Evolutionary conservation across 345 rosid species (phyloP).

Genomic region (Diplotaxis tenuifolia): DNA sequence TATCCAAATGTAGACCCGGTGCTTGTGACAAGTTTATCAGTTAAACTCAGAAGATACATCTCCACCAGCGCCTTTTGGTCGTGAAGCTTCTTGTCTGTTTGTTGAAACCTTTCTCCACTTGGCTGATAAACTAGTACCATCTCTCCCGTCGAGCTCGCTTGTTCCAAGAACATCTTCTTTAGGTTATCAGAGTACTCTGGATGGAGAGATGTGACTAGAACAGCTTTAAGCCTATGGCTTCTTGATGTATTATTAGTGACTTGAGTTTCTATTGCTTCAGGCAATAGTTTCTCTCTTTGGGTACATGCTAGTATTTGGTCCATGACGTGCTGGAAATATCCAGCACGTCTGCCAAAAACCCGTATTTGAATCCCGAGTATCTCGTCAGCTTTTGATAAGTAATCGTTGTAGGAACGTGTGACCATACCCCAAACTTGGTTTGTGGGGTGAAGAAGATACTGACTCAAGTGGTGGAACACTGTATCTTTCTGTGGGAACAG

Average conservation of each 20-base stretch:
- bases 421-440: no score
- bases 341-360: slow-evolving; percentile 2
- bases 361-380: slow-evolving; percentile 37
- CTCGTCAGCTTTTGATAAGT: slow-evolving; percentile 39
- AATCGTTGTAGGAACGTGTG: slow-evolving; percentile 29
- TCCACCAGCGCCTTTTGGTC: slow-evolving; percentile 40
- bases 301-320: slow-evolving; percentile 40
- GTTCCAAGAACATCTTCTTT: slow-evolving; percentile 27
- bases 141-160: background rate
- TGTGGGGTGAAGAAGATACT: slow-evolving; percentile 44
- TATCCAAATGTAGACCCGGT: slow-evolving; percentile 37
- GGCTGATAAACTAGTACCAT: background rate
- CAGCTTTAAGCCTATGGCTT: slow-evolving; percentile 30
- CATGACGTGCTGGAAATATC: slow-evolving; percentile 21
- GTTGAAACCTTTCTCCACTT: no score
- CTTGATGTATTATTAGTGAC: background rate
- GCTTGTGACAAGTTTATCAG: slow-evolving; percentile 37
- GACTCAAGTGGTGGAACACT: slow-evolving; percentile 36
- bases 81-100: no score
- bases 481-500: no score
- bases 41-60: slow-evolving; percentile 37
- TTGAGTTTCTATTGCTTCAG: background rate
- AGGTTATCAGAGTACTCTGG: no score
- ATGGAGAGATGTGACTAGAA: slow-evolving; percentile 38
- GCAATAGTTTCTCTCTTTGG: slow-evolving; percentile 27